phyloP scores from a whole-genome alignment of 441 rosid genomes.

The Adansonia madagascariensis region DNA sequence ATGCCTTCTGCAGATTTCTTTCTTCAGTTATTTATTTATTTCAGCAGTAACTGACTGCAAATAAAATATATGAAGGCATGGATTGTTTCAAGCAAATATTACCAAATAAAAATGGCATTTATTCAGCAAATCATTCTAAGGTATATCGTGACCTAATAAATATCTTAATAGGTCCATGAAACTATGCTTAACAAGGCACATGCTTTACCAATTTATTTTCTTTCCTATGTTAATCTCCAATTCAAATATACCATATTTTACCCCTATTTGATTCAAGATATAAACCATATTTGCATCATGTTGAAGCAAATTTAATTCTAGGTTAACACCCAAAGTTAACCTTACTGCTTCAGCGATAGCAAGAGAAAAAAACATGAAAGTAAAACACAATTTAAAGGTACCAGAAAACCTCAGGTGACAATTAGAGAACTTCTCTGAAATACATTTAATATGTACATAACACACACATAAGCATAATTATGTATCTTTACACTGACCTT shows the following conservation, averaged over 20 bases:
- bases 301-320: background rate
- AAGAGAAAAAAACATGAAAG: background rate
- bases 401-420: background rate
- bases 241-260: background rate
- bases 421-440: background rate
- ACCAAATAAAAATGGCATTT: background rate
- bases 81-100: background rate
- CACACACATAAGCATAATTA: background rate
- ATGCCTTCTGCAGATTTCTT: background rate
- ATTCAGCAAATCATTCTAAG: background rate
- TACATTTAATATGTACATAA: background rate
- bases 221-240: background rate
- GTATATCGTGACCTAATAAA: background rate
- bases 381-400: background rate
- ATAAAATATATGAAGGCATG: background rate
- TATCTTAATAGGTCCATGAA: background rate
- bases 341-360: background rate
- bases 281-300: background rate
- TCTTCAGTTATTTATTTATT: background rate
- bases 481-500: constrained; percentile 54
- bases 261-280: background rate
- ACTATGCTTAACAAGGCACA: constrained; percentile 7
- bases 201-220: background rate
- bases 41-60: background rate
- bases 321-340: background rate